Base-by-base conservation (phyloP, 2,329 filamentous ascomycete species). In the Xylaria polymorpha region DNA sequence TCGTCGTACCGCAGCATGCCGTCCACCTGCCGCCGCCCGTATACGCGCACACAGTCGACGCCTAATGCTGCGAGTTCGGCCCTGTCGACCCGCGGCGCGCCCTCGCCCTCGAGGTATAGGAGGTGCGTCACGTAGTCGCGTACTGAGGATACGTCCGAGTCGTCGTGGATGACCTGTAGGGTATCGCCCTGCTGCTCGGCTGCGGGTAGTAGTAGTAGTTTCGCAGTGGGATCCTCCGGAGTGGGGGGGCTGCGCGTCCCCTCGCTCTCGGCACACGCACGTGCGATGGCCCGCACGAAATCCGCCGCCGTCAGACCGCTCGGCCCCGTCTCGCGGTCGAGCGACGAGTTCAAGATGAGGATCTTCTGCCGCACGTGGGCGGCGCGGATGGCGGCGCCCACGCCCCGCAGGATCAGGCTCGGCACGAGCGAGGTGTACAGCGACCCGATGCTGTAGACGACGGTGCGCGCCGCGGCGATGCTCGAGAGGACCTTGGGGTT, bases 371-470 rank as follows among this genome's bases (percentile, higher is more conserved):
- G 83, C 20, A 89, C 66, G 12, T 43, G 14, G 3, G 67, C 6
- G 15, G 74, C 79, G 0, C 81, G 76, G 22, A 85, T 79, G 4
- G 89, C 88, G 22, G 88, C 85, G 0, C 93, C 93, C 0, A 97
- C 90, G 4, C 92, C 92, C 29, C 89, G 87, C 7, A 97, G 85
- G 5, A 98, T 88, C 0, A 98, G 83, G 18, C 90, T 94, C 0
- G 95, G 95, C 1, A 97, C 86, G 41, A 98, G 88, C 5, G 92
- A 95, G 0, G 95, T 98, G 80, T 97, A 98, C 0, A 98, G 84
- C 1, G 91, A 94, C n/a, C 96, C 96, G 68, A 98, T 97, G 79
- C 92, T 94, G 82, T 97, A 98, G 55, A 98, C 88, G 9, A 98
- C 85, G 1, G 89, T 90, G 65, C 89, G 86, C 0, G 92, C 87